A percentile compares a stretch with the other conserved stretches of the same genome.
Evolutionary conservation across 495 filamentous ascomycete genomes (phyloP).

Genomic region (Delitschia confertaspora): DNA sequence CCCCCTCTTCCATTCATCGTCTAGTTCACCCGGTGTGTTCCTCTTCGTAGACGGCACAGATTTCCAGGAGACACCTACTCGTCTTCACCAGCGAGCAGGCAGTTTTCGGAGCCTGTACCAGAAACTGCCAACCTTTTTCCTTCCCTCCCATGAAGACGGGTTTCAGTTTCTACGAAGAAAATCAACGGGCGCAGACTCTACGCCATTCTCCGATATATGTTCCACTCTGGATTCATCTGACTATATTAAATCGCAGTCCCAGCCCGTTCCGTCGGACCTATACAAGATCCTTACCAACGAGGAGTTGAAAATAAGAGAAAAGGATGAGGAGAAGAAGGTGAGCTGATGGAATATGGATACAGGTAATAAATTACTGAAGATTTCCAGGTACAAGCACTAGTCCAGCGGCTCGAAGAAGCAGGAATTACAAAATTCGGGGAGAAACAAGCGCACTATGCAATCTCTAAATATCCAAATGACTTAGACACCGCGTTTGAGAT

Average conservation of each 20-base stretch:
- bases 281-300: constrained; percentile 50
- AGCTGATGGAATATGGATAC: neutral
- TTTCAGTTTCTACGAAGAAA: constrained; percentile 10
- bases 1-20: constrained; percentile 6
- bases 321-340: constrained; percentile 47
- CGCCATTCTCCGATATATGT: constrained; percentile 7
- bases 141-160: neutral
- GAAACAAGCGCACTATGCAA: constrained; percentile 60
- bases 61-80: neutral
- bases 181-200: constrained; percentile 5
- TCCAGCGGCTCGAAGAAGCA: constrained; percentile 41
- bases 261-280: constrained; percentile 33
- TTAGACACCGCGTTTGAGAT: constrained; percentile 66
- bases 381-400: constrained; percentile 48
- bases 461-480: constrained; percentile 42
- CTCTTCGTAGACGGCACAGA: constrained; percentile 4
- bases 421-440: constrained; percentile 49
- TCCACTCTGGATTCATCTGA: constrained; percentile 34
- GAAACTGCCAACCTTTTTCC: constrained; percentile 7
- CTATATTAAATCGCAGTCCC: constrained; percentile 35
- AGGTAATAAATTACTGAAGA: neutral
- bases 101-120: constrained; percentile 11
- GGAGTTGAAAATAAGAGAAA: constrained; percentile 39
- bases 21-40: neutral
- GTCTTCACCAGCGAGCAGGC: constrained; percentile 1